Conservation (phyloP, 768 basidiomycete species). For the Macrolepiota dolichaula region DNA sequence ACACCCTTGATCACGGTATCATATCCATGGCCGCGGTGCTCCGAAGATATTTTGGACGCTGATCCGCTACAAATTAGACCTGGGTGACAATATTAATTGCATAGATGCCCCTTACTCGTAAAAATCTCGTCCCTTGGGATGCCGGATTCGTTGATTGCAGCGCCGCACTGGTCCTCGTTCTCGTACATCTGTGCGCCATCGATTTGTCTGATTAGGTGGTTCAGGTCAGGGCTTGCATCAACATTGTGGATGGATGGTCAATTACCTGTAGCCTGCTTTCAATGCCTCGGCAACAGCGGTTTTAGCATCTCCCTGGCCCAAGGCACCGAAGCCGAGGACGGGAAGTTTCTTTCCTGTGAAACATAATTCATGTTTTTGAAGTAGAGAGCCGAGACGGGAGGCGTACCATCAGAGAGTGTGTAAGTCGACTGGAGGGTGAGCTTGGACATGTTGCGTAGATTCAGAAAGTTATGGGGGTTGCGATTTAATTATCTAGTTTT, state of each 20-base stretch:
- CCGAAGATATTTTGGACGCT: conserved; percentile 16
- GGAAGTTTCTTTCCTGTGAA: conserved; percentile 48
- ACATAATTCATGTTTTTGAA: not conserved
- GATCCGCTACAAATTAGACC: not conserved
- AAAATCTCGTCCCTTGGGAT: conserved; percentile 51
- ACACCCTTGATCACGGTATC: conserved; percentile 10
- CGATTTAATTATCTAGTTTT: not conserved
- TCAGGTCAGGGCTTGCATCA: not conserved
- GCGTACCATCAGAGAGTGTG: conserved; percentile 22
- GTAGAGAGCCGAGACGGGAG: not conserved
- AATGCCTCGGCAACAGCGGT: conserved; percentile 54
- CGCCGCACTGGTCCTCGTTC: conserved; percentile 50
- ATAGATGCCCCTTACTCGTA: conserved; percentile 46
- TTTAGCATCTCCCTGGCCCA: conserved; percentile 47
- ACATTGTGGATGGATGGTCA: not conserved
- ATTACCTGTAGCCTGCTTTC: conserved; percentile 53
- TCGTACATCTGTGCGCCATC: conserved; percentile 57
- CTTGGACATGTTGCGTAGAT: not conserved
- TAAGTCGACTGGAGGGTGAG: conserved; percentile 20
- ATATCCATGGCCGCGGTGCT: conserved; percentile 10
- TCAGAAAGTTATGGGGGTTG: not conserved
- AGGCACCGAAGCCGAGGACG: conserved; percentile 60
- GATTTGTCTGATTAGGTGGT: conserved; percentile 38
- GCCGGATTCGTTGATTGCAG: conserved; percentile 45
- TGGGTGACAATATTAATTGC: not conserved